Conservation (phyloP, 306 rosid species). For the Castanea mollissima region DNA sequence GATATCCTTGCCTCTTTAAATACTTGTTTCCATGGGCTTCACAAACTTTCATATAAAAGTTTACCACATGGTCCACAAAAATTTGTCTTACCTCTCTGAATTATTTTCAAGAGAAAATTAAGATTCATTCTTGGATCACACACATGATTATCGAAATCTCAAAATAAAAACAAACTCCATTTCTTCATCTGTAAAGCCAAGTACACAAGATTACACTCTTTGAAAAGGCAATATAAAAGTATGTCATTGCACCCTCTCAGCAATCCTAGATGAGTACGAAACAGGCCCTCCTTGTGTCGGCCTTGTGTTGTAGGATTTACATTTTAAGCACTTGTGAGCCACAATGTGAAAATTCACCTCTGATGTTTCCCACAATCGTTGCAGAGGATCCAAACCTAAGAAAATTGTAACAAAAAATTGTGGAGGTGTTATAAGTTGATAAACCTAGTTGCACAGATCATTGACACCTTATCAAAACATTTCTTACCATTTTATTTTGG, state of each 20-base stretch:
- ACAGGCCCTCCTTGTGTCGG: conserved; percentile 46
- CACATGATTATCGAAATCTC: too few species aligned
- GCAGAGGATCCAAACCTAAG: conserved; percentile 73
- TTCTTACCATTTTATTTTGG: conserved; percentile 38
- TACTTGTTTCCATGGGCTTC: too few species aligned
- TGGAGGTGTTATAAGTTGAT: not conserved
- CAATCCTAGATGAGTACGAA: conserved; percentile 47
- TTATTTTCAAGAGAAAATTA: too few species aligned
- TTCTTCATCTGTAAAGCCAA: too few species aligned
- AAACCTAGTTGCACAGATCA: not conserved
- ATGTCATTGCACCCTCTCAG: conserved; percentile 38
- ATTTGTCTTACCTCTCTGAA: too few species aligned
- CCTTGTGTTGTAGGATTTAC: conserved; percentile 64
- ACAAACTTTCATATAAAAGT: too few species aligned
- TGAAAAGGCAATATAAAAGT: not conserved
- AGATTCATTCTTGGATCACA: too few species aligned
- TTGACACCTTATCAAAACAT: not conserved
- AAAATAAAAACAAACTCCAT: too few species aligned
- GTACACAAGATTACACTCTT: not conserved
- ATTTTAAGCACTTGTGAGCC: conserved; percentile 48
- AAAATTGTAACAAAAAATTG: not conserved
- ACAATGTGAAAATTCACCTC: conserved; percentile 54
- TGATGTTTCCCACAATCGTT: conserved; percentile 66
- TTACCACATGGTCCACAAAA: too few species aligned
- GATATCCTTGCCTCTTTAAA: too few species aligned